These are phyloP conservation scores for Meira nashicola DNA, from an alignment of 1,284 basidiomycete genomes.

Conservation along the genomic window DNA sequence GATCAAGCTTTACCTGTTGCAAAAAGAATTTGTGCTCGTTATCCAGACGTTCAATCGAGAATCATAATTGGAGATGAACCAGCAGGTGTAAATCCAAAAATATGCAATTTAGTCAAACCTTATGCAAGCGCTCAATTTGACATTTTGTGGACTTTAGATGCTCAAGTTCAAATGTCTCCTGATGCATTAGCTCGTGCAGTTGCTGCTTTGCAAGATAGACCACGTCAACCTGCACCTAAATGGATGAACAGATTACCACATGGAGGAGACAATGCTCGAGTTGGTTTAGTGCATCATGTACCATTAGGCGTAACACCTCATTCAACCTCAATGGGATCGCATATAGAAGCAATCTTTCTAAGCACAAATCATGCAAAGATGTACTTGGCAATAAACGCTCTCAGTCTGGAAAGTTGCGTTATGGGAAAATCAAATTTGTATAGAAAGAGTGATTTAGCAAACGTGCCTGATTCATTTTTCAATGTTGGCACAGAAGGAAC, in stretches of 20 bases:
- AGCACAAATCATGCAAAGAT: slow-evolving; percentile 98
- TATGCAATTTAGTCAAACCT: slow-evolving; percentile 87
- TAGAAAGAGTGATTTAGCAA: slow-evolving; percentile 76
- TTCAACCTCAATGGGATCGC: slow-evolving; percentile 61
- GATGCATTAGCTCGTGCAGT: slow-evolving; percentile 83
- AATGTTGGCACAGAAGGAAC: slow-evolving; percentile 30
- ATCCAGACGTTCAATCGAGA: slow-evolving; percentile 34
- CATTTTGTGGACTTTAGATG: slow-evolving; percentile 94
- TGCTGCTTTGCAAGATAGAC: slow-evolving; percentile 60
- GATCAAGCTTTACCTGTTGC: slow-evolving; percentile 45
- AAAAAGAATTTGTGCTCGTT: slow-evolving; percentile 31
- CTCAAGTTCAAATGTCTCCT: slow-evolving; percentile 74
- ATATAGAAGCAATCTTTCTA: slow-evolving; percentile 86
- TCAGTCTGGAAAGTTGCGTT: slow-evolving; percentile 87
- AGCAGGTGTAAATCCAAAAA: slow-evolving; percentile 85
- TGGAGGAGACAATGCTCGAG: slow-evolving; percentile 30
- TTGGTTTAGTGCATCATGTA: slow-evolving; percentile 91
- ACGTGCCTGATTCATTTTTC: slow-evolving; percentile 52
- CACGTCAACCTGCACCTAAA: slow-evolving; percentile 11
- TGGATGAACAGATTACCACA: slow-evolving; percentile 13
- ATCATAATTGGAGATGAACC: slow-evolving; percentile 50
- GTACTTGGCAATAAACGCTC: slow-evolving; percentile 88
- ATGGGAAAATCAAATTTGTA: slow-evolving; percentile 96
- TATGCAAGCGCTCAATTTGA: slow-evolving; percentile 75
- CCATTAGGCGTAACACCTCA: slow-evolving; percentile 73